A percentile compares a stretch with the other conserved stretches of the same genome.
Evolutionary conservation across 75 land plant genomes (phyloP).

Genomic region (Selaginella tamariscina): DNA sequence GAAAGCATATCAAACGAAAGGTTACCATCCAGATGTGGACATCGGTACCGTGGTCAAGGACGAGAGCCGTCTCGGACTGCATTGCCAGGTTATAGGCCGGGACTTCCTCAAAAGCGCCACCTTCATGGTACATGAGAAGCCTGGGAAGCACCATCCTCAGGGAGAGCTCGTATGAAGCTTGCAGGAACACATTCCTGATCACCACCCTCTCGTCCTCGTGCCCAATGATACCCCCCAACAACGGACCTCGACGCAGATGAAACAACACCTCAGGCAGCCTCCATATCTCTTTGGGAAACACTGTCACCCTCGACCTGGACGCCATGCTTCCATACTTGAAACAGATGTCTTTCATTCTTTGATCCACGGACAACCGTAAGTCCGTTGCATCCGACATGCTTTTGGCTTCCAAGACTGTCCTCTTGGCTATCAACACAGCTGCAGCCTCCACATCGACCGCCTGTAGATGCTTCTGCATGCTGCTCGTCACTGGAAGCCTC

Average conservation of each 20-base stretch:
- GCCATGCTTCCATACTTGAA: slow-evolving; percentile 51
- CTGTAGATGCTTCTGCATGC: slow-evolving; percentile 50
- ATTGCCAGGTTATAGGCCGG: slow-evolving; percentile 94
- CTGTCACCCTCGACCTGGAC: slow-evolving; percentile 48
- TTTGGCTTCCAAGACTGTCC: slow-evolving; percentile 63
- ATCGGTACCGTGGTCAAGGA: slow-evolving; percentile 98
- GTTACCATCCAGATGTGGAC: slow-evolving; percentile 96
- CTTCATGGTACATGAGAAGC: slow-evolving; percentile 88
- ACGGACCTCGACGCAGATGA: slow-evolving; percentile 89
- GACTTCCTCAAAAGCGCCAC: slow-evolving; percentile 88
- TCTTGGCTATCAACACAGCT: slow-evolving; percentile 76
- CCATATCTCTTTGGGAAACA: slow-evolving; percentile 66
- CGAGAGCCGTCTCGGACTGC: slow-evolving; percentile 92
- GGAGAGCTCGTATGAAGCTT: slow-evolving; percentile 89
- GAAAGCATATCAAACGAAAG: not conserved
- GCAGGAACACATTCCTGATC: slow-evolving; percentile 66
- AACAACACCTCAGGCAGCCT: slow-evolving; percentile 67
- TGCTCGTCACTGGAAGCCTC: slow-evolving; percentile 63
- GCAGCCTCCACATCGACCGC: slow-evolving; percentile 78
- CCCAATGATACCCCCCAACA: slow-evolving; percentile 79
- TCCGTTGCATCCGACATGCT: slow-evolving; percentile 52
- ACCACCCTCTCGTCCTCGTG: slow-evolving; percentile 99
- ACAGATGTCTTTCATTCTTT: slow-evolving; percentile 79
- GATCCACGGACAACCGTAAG: slow-evolving; percentile 64
- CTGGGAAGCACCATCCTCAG: slow-evolving; percentile 95